Base-by-base conservation (phyloP, 2,329 filamentous ascomycete genomes). In the Trematosphaeria pertusa region DNA sequence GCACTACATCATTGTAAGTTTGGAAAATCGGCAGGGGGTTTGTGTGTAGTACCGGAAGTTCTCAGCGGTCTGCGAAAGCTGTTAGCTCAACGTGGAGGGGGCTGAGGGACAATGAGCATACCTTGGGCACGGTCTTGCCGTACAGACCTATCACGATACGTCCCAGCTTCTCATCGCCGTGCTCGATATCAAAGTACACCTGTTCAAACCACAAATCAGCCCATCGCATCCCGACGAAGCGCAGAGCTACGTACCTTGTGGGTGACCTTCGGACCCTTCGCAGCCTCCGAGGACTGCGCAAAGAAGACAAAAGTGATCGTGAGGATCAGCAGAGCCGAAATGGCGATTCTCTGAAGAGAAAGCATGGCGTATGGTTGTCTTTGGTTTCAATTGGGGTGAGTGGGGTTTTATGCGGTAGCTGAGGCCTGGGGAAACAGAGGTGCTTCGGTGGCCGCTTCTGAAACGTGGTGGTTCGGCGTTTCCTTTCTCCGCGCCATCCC, bases 241-340 rank as follows among this genome's bases (percentile, higher is more conserved):
- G n/a, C n/a, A n/a, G n/a, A n/a, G n/a, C 32, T 35, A 32, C 61
- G 48, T 71, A 83, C 91, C 85, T 96, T 96, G 81, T 89, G 81
- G 65, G 92, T 97, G 79, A 97, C 93, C 85, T 94, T 95, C 55
- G 91, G 93, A 36, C 94, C 93, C 79, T 93, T 71, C 18, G 58
- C 43, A 43, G 67, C 66, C 56, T 69, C 64, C 12, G 64, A 47
- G 32, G 54, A 39, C 62, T 71, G 66, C 21, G 65, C 64, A 52
- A 70, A 69, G 64, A 67, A 65, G 58, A 64, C 61, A 46, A 70
- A 66, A 40, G 70, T 62, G 64, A 92, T 79, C 64, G 89, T 86
- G 64, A 95, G 73, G 67, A 96, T 83, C 69, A 96, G 81, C 70
- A 91, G 80, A 65, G 87, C 79, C 66, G 88, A 85, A 71, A 87